Percentiles rank a stretch among this genome's conserved stretches.
Evolutionary conservation across 1,284 basidiomycete species (phyloP).

Genomic region (Trichosporon coremiiforme): DNA sequence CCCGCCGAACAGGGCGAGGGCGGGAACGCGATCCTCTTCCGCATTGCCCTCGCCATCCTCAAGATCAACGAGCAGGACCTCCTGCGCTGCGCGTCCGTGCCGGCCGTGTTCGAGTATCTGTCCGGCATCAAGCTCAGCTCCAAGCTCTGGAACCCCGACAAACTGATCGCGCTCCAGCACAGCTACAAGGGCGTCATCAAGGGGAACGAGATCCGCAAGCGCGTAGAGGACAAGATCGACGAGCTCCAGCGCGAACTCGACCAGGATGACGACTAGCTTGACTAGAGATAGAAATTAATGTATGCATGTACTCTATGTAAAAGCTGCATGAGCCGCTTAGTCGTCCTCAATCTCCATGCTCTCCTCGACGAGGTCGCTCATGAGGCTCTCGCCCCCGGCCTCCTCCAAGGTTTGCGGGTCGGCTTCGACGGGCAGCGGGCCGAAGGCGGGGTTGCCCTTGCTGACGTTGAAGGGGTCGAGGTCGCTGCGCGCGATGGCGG

Average conservation of each 20-base stretch:
- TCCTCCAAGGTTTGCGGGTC: constrained; percentile 41
- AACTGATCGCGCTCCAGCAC: constrained; percentile 67
- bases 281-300: neutral
- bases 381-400: constrained; percentile 34
- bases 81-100: constrained; percentile 75
- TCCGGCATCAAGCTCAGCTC: constrained; percentile 73
- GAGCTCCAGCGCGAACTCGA: constrained; percentile 15
- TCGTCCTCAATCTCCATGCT: constrained; percentile 20
- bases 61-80: constrained; percentile 81
- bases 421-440: constrained; percentile 43
- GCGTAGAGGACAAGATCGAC: constrained; percentile 13
- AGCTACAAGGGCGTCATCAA: constrained; percentile 44
- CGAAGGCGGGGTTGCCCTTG: constrained; percentile 48
- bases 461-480: constrained; percentile 53
- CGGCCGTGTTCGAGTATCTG: constrained; percentile 81
- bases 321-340: neutral
- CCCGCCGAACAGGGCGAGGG: constrained; percentile 57
- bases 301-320: constrained; percentile 12
- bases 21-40: constrained; percentile 88
- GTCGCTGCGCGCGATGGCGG: constrained; percentile 38
- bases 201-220: neutral
- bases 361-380: constrained; percentile 19
- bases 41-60: constrained; percentile 83
- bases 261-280: neutral
- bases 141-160: constrained; percentile 88